Evolutionary conservation across 2,329 filamentous ascomycete genomes (phyloP).

Genomic region (Epichloe typhina): DNA sequence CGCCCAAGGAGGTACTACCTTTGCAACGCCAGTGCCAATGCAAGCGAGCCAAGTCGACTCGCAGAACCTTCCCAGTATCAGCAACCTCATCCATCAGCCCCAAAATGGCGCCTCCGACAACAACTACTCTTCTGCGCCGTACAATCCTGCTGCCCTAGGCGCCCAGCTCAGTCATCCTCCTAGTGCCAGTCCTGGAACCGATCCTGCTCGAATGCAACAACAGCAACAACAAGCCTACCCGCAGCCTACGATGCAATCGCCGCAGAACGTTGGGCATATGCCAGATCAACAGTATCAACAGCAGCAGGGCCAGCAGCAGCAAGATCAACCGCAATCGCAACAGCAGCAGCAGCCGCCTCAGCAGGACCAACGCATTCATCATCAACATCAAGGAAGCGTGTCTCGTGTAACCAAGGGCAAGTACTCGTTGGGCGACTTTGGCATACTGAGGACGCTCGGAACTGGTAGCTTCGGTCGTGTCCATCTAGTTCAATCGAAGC

Average conservation of each 20-base stretch:
- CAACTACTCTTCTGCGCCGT: constrained; percentile 14
- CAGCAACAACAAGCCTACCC: constrained; percentile 20
- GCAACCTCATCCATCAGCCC: constrained; percentile 59
- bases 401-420: constrained; percentile 81
- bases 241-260: constrained; percentile 17
- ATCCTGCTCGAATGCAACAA: constrained; percentile 23
- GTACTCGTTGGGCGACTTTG: constrained; percentile 86
- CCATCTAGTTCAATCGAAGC: constrained; percentile 91
- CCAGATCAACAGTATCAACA: constrained; percentile 17
- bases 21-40: constrained; percentile 14
- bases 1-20: constrained; percentile 14
- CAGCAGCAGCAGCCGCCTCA: constrained; percentile 14
- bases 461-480: constrained; percentile 96
- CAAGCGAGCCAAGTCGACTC: constrained; percentile 29
- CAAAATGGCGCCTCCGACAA: constrained; percentile 29
- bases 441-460: constrained; percentile 78
- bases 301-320: constrained; percentile 7
- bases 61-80: constrained; percentile 68
- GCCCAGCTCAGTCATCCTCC: constrained; percentile 13
- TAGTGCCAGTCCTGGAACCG: constrained; percentile 25
- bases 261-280: constrained; percentile 4
- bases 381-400: constrained; percentile 21
- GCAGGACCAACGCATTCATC: constrained; percentile 16
- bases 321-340: constrained; percentile 15
- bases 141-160: constrained; percentile 14